These are phyloP conservation scores for Yarrowia galli DNA, from an alignment of 1,139 yeast genomes.

Conservation along the genomic window DNA sequence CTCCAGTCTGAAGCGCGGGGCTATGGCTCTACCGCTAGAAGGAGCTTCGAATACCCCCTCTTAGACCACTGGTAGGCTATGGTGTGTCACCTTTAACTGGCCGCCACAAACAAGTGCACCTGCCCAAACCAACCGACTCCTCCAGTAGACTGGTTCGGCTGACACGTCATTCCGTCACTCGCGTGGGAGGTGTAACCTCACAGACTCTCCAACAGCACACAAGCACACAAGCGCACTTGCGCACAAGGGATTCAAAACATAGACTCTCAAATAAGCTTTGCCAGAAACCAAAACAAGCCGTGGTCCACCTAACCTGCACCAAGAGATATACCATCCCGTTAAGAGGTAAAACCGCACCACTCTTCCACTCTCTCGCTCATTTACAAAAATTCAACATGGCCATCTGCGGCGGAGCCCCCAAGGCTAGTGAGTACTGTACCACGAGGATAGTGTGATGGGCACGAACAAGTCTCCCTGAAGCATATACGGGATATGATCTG, in stretches of 20 bases:
- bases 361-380: conserved; percentile 25
- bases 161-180: conserved; percentile 16
- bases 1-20: too few species aligned
- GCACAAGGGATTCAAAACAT: conserved; percentile 26
- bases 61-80: not conserved
- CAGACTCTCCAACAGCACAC: too few species aligned
- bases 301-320: conserved; percentile 30
- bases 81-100: not conserved
- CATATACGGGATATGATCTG: conserved; percentile 13
- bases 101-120: not conserved
- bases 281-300: conserved; percentile 31
- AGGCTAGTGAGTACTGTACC: conserved; percentile 53
- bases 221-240: too few species aligned
- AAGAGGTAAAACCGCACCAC: conserved; percentile 24
- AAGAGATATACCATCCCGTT: conserved; percentile 9
- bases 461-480: not conserved
- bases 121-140: not conserved
- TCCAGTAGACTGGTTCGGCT: not conserved
- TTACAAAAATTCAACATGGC: conserved; percentile 57
- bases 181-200: conserved; percentile 19
- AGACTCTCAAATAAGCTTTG: conserved; percentile 17
- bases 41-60: not conserved
- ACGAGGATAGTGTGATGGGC: not conserved
- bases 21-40: not conserved
- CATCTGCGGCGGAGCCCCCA: conserved; percentile 71